phyloP scores from a whole-genome alignment of 352 stramenopile species.

The Pythium vanterpoolii region DNA sequence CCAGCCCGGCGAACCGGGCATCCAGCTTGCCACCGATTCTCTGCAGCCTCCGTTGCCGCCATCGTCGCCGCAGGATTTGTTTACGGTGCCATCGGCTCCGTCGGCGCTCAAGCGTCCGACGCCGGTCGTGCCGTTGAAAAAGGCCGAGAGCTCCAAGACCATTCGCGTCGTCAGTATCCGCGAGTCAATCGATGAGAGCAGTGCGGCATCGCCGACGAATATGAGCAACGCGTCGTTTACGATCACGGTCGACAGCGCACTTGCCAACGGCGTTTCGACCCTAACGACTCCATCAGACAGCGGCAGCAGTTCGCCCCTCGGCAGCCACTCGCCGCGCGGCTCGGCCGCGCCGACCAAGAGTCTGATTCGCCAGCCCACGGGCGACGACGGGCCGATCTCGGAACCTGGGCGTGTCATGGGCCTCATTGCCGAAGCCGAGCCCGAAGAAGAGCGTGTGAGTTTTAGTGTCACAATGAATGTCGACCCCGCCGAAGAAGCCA shows the following conservation, averaged over 20 bases:
- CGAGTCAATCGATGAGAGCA: slow-evolving; percentile 37
- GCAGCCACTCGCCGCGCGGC: slow-evolving; percentile 8
- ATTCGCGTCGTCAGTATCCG: slow-evolving; percentile 78
- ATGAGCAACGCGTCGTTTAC: slow-evolving; percentile 41
- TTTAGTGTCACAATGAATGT: slow-evolving; percentile 82
- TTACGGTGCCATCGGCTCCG: slow-evolving; percentile 20
- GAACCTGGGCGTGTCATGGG: slow-evolving; percentile 81
- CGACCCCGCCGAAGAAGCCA: slow-evolving; percentile 61
- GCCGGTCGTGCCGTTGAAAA: slow-evolving; percentile 51
- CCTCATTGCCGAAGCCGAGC: slow-evolving; percentile 54
- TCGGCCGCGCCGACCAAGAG: background rate
- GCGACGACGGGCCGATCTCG: slow-evolving; percentile 64
- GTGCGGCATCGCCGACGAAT: slow-evolving; percentile 15
- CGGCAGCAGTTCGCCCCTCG: slow-evolving; percentile 20
- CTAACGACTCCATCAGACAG: slow-evolving; percentile 4
- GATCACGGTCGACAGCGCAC: slow-evolving; percentile 34
- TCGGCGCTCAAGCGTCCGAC: slow-evolving; percentile 64
- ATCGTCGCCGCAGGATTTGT: slow-evolving; percentile 26
- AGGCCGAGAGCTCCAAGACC: slow-evolving; percentile 57
- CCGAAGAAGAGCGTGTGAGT: slow-evolving; percentile 67
- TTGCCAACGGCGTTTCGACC: slow-evolving; percentile 16
- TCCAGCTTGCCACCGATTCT: slow-evolving; percentile 41
- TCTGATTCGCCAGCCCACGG: slow-evolving; percentile 71
- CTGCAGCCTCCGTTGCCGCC: slow-evolving; percentile 20
- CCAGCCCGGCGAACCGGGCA: slow-evolving; percentile 9